Evolutionary conservation across 2,329 filamentous ascomycete genomes (phyloP), one percentile per base, ranked within the genome.

Genomic region (Beauveria bassiana): DNA sequence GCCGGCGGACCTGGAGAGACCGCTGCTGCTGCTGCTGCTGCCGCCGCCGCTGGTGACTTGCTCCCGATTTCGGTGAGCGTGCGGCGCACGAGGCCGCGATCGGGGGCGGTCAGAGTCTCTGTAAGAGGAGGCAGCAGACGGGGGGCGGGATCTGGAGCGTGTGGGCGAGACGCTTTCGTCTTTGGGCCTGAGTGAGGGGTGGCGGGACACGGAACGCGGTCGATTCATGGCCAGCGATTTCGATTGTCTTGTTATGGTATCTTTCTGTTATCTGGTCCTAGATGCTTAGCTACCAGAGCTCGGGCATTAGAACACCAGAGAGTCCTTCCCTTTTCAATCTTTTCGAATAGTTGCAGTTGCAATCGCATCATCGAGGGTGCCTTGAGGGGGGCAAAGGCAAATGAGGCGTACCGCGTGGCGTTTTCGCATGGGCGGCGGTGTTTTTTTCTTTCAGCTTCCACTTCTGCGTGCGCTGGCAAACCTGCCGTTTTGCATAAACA

Each of bases 1-100:
- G 12, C 70, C 64, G 16, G 71, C 69, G 0, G 73, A 69, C 43
- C 38, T 61, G 20, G 18, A 65, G 28, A 71, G 66, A 46, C 65
- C 65, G 28, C n/a, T 31, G 22, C 31, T 18, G 42, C 42, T 12
- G 55, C 10, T 8, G 31, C n/a, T 31, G 46, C 18, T 22, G 34
- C 40, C 28, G 12, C 26, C 22, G 47, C 34, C 20, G 49, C 16
- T 3, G 58, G 9, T n/a, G 5, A 2, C 9, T 10, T 40, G 31
- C n/a, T 40, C 31, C 18, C 50, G 50, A 6, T n/a, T 38, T 8
- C 10, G 38, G 18, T 8, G 26, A n/a, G 26, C 10, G 18, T 26
- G 40, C n/a, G 42, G 42, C 7, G 54, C 54, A 9, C 45, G 52
- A 18, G 59, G 57, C 24, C 18, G 52, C 26, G 52, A 57, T 43